Conservation (phyloP, 345 rosid species). For the Sisymbrium irio region DNA sequence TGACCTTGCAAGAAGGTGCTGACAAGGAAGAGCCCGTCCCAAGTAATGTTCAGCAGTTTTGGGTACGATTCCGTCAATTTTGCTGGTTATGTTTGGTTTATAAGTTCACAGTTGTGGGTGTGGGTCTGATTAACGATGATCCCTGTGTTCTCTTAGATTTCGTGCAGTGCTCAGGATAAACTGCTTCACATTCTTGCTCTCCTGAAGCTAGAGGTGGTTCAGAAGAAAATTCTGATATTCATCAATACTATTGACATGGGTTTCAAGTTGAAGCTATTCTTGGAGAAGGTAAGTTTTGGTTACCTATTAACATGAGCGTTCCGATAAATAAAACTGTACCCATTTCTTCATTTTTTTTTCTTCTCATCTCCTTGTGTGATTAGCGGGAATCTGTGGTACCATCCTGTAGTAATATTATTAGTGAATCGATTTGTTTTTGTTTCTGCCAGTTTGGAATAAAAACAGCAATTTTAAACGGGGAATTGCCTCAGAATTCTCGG, state of each 20-base stretch:
- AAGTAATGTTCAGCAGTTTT: conserved; percentile 86
- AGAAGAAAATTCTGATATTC: conserved; percentile 75
- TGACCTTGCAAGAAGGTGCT: conserved; percentile 73
- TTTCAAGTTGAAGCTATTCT: conserved; percentile 70
- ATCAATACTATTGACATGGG: conserved; percentile 80
- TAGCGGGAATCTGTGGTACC: background rate
- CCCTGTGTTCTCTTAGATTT: conserved; percentile 45
- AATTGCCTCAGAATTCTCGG: conserved; percentile 93
- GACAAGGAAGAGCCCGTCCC: conserved; percentile 76
- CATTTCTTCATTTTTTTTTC: background rate
- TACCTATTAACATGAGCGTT: background rate
- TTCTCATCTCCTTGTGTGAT: background rate
- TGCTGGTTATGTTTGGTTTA: conserved; percentile 11
- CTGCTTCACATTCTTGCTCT: conserved; percentile 69
- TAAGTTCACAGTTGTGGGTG: background rate
- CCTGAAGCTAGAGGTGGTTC: conserved; percentile 77
- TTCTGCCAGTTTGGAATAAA: conserved; percentile 69
- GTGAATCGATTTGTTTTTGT: background rate
- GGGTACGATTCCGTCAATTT: conserved; percentile 47
- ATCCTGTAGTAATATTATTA: background rate
- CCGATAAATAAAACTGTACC: too few relatives aligned
- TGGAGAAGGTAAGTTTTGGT: conserved; percentile 65
- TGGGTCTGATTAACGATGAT: background rate
- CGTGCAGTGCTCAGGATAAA: conserved; percentile 67
- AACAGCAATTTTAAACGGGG: conserved; percentile 81